Percentiles rank a stretch among this genome's conserved stretches.
These are phyloP conservation scores for Wickerhamomyces chambardii DNA, from an alignment of 805 yeast genomes.

Conservation along the genomic window DNA sequence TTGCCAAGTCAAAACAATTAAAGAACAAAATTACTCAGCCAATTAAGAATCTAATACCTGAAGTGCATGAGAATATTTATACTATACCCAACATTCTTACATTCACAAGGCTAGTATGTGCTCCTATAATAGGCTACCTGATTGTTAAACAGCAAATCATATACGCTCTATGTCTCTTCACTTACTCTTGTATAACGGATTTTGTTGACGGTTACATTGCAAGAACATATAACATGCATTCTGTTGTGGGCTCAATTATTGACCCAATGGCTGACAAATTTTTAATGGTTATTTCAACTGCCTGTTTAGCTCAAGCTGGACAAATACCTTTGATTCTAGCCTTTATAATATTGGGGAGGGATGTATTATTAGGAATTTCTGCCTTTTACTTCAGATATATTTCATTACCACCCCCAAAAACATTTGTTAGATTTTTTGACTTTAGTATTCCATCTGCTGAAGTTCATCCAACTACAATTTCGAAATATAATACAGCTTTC, in stretches of 20 bases:
- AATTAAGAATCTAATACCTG: constrained; percentile 20
- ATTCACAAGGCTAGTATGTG: constrained; percentile 63
- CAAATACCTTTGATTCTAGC: constrained; percentile 69
- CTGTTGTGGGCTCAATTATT: constrained; percentile 81
- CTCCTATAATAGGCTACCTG: constrained; percentile 81
- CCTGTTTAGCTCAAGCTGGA: constrained; percentile 59
- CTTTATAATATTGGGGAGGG: constrained; percentile 73
- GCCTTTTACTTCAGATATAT: constrained; percentile 67
- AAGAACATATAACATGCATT: constrained; percentile 61
- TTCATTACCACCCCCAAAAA: constrained; percentile 70
- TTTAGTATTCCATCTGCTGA: constrained; percentile 74
- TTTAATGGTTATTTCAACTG: constrained; percentile 79
- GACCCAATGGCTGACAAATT: constrained; percentile 96
- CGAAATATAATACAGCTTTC: constrained; percentile 83
- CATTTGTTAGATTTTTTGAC: constrained; percentile 68
- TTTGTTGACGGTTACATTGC: constrained; percentile 91
- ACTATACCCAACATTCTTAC: constrained; percentile 88
- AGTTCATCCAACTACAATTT: constrained; percentile 79
- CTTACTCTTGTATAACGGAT: constrained; percentile 86
- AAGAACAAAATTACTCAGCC: constrained; percentile 21
- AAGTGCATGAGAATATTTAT: constrained; percentile 56
- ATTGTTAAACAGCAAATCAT: constrained; percentile 55
- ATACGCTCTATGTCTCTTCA: constrained; percentile 64
- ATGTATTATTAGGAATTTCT: constrained; percentile 58
- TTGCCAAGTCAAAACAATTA: constrained; percentile 13